A percentile compares a stretch with the other conserved stretches of the same genome.
Evolutionary conservation across 2,329 filamentous ascomycete species (phyloP).

Genomic region (Waltergamsia citrina): DNA sequence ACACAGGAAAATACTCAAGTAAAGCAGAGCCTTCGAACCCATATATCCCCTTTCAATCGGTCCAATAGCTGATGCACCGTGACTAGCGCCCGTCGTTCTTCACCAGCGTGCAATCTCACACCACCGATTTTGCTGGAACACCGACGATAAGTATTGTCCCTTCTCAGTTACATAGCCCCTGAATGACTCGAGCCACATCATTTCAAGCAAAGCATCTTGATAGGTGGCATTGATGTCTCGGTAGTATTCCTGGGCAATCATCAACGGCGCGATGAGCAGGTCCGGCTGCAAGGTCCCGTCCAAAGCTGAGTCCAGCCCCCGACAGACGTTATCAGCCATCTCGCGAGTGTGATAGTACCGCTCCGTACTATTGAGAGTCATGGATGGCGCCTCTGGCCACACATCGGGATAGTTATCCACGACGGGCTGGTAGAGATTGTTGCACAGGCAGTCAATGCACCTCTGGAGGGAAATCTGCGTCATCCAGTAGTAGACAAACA

Average conservation of each 20-base stretch:
- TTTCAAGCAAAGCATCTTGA: slow-evolving; percentile 32
- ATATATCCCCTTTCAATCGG: too few species aligned
- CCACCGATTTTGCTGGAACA: slow-evolving; percentile 29
- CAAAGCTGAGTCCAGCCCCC: slow-evolving; percentile 38
- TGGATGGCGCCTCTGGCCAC: slow-evolving; percentile 26
- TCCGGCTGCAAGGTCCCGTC: slow-evolving; percentile 34
- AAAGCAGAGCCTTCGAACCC: too few species aligned
- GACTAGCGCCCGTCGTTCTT: too few species aligned
- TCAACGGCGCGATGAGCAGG: slow-evolving; percentile 31
- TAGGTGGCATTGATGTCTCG: slow-evolving; percentile 24
- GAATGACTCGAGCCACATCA: slow-evolving; percentile 38
- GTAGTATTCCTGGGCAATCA: slow-evolving; percentile 31
- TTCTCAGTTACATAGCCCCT: slow-evolving; percentile 24
- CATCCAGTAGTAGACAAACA: slow-evolving; percentile 45
- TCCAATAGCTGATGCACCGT: too few species aligned
- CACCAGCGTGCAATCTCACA: slow-evolving; percentile 20
- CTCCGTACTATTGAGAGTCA: slow-evolving; percentile 27
- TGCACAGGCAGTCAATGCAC: slow-evolving; percentile 35
- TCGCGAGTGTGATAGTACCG: slow-evolving; percentile 33
- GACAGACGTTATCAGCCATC: slow-evolving; percentile 39
- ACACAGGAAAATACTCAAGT: background rate
- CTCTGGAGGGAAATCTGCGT: slow-evolving; percentile 37
- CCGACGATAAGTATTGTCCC: slow-evolving; percentile 28
- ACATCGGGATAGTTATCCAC: slow-evolving; percentile 27
- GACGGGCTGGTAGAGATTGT: slow-evolving; percentile 31